Conservation (phyloP, 495 filamentous ascomycete species). For the Glarea lozoyensis region DNA sequence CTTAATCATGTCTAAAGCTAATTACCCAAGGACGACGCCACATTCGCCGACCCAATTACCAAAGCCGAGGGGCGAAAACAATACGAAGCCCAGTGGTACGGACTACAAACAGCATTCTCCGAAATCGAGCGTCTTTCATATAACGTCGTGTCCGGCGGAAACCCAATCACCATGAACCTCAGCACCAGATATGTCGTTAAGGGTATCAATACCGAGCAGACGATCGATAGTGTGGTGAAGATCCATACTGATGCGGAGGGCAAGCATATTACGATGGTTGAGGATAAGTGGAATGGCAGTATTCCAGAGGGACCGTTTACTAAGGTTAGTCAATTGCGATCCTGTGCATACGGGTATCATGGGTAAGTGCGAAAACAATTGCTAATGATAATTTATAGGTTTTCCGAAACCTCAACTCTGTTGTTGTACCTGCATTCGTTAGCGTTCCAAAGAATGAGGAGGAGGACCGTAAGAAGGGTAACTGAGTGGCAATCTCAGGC, state of each 20-base stretch:
- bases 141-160: slow-evolving; percentile 38
- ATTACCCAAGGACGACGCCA: slow-evolving; percentile 14
- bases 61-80: slow-evolving; percentile 15
- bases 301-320: slow-evolving; percentile 37
- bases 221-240: slow-evolving; percentile 37
- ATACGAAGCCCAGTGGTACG: slow-evolving; percentile 22
- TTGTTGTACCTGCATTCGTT: slow-evolving; percentile 44
- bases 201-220: slow-evolving; percentile 41
- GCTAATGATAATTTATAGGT: no score
- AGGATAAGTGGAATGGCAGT: slow-evolving; percentile 49
- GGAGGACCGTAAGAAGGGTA: no score
- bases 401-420: slow-evolving; percentile 45
- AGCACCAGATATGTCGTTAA: slow-evolving; percentile 44
- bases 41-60: slow-evolving; percentile 17
- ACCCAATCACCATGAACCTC: slow-evolving; percentile 45
- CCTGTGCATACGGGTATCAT: no score
- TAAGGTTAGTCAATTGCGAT: slow-evolving; percentile 36
- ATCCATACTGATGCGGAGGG: slow-evolving; percentile 30
- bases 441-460: slow-evolving; percentile 48
- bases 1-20: background rate
- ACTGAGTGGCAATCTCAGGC: no score
- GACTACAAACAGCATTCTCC: slow-evolving; percentile 13
- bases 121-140: slow-evolving; percentile 34
- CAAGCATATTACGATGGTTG: slow-evolving; percentile 39
- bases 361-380: no score